phyloP scores from a whole-genome alignment of 1,139 yeast species.

The Barnettozyma hawaiiensis region DNA sequence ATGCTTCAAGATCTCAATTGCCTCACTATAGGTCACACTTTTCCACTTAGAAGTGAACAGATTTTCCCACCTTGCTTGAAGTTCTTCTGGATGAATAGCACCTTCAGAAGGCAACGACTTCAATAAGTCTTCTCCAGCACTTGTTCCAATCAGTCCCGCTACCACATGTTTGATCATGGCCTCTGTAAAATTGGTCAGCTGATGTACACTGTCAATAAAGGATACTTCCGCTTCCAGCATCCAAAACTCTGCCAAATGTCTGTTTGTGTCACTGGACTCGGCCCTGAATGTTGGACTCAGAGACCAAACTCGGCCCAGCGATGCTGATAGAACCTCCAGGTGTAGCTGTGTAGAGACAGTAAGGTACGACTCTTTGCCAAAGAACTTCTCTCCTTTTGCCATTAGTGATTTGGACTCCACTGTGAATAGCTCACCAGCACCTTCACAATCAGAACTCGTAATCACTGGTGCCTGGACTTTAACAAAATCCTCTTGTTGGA shows the following conservation, averaged over 20 bases:
- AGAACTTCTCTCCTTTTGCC: constrained; percentile 38
- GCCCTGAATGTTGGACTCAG: constrained; percentile 92
- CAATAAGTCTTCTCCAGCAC: constrained; percentile 40
- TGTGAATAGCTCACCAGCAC: constrained; percentile 87
- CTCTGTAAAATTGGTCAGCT: constrained; percentile 65
- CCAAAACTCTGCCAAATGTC: constrained; percentile 96
- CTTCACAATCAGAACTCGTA: constrained; percentile 93
- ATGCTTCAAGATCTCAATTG: constrained; percentile 47
- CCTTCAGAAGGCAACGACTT: constrained; percentile 36
- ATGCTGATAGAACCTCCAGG: constrained; percentile 71
- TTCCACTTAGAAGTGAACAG: constrained; percentile 48
- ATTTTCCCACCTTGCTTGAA: constrained; percentile 29
- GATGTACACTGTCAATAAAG: constrained; percentile 51
- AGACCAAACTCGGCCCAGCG: constrained; percentile 82
- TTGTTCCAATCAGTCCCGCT: constrained; percentile 31
- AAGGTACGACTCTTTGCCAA: constrained; percentile 61
- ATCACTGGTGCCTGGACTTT: constrained; percentile 84
- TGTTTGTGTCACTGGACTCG: constrained; percentile 81
- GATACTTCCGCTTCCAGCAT: constrained; percentile 93
- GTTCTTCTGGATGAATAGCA: constrained; percentile 25
- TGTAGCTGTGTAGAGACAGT: constrained; percentile 94
- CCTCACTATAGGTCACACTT: constrained; percentile 67
- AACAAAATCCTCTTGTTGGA: constrained; percentile 46
- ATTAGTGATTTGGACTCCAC: constrained; percentile 35
- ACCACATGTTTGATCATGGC: constrained; percentile 58